Conservation (phyloP, 345 rosid genomes). For the Reutealis trisperma region DNA sequence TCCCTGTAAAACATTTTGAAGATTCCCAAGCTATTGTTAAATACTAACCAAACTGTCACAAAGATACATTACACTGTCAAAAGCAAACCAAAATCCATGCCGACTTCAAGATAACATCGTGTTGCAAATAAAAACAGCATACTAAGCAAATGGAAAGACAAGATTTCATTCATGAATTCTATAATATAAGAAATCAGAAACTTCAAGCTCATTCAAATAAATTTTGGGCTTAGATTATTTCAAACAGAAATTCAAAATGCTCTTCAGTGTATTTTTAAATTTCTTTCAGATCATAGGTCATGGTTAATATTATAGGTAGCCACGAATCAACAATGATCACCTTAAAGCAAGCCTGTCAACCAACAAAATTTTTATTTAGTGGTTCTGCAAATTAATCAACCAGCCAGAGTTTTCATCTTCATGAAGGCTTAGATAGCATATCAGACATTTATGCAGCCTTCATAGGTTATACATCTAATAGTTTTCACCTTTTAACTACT, state of each 20-base stretch:
- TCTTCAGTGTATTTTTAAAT: too few relatives aligned
- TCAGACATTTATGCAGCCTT: neutral
- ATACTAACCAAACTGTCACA: constrained; percentile 13
- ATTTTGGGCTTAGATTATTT: neutral
- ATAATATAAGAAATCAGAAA: neutral
- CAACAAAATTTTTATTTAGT: neutral
- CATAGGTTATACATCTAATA: neutral
- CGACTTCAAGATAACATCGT: neutral
- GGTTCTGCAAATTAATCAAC: neutral
- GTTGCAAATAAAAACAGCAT: neutral
- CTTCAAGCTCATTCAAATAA: neutral
- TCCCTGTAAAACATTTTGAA: constrained; percentile 54
- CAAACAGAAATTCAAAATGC: neutral
- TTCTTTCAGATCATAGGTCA: neutral
- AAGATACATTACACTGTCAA: constrained; percentile 26
- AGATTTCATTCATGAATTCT: neutral
- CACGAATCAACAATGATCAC: neutral
- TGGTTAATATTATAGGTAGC: neutral
- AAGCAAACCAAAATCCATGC: neutral
- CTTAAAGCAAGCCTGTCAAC: neutral
- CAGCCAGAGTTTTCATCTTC: neutral
- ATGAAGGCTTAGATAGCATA: neutral
- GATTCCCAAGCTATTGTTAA: constrained; percentile 24
- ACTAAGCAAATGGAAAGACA: neutral
- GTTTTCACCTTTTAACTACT: constrained; percentile 1